These are phyloP conservation scores for Massariosphaeria phaeospora DNA, from an alignment of 495 filamentous ascomycete genomes.

Conservation along the genomic window DNA sequence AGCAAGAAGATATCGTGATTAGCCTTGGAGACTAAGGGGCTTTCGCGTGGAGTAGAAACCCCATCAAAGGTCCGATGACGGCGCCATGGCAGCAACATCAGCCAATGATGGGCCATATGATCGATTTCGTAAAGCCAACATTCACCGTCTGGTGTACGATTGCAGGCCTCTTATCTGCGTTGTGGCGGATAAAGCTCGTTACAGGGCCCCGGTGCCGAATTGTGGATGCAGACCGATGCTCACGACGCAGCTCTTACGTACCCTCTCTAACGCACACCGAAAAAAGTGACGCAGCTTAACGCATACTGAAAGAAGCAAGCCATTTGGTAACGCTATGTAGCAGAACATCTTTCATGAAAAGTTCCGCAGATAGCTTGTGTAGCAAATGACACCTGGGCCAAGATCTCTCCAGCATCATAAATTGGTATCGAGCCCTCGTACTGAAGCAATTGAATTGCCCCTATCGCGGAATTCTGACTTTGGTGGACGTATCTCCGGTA, in stretches of 20 bases:
- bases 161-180: conserved; percentile 14
- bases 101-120: conserved; percentile 15
- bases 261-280: conserved; percentile 23
- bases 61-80: conserved; percentile 16
- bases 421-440: not conserved
- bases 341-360: not conserved
- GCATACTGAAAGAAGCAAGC: too few relatives aligned
- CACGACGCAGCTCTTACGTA: conserved; percentile 30
- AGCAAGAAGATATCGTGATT: conserved; percentile 3
- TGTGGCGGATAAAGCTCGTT: conserved; percentile 1
- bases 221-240: conserved; percentile 19
- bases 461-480: too few relatives aligned
- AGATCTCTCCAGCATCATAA: conserved; percentile 5
- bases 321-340: too few relatives aligned
- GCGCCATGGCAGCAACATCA: not conserved
- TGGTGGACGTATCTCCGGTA: too few relatives aligned
- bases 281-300: conserved; percentile 9
- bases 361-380: not conserved
- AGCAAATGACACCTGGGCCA: too few relatives aligned
- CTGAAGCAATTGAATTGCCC: too few relatives aligned
- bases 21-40: not conserved
- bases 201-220: not conserved
- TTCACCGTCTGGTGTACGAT: conserved; percentile 6
- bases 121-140: conserved; percentile 27
- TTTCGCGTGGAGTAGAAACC: conserved; percentile 11